phyloP scores from a whole-genome alignment of 352 stramenopile genomes.

The Pythium myriotylum region DNA sequence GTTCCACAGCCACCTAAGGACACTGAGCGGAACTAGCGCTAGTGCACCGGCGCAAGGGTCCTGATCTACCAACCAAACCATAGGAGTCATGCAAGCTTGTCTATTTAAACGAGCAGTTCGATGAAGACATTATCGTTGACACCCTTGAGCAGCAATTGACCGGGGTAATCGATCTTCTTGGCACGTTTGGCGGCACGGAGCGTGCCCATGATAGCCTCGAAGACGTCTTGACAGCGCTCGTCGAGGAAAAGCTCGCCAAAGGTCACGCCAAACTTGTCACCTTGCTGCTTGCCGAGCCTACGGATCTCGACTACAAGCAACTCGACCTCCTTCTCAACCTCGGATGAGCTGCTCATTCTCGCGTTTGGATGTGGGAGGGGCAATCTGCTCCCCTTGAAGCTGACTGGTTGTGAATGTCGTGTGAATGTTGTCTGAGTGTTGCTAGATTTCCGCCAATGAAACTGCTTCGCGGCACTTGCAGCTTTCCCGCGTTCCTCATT shows the following conservation, averaged over 20 bases:
- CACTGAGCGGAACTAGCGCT: constrained; percentile 24
- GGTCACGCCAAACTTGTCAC: constrained; percentile 53
- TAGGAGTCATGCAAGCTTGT: background rate
- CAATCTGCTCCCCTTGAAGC: constrained; percentile 11
- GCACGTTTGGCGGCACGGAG: constrained; percentile 75
- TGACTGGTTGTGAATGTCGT: constrained; percentile 18
- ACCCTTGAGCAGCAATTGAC: constrained; percentile 84
- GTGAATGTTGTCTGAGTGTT: constrained; percentile 13
- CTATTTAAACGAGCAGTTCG: constrained; percentile 45
- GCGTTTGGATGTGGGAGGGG: background rate
- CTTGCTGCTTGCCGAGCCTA: constrained; percentile 54
- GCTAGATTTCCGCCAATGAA: constrained; percentile 31
- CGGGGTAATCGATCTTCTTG: constrained; percentile 80
- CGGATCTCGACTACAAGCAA: constrained; percentile 75
- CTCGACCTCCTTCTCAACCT: constrained; percentile 73
- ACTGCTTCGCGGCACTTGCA: constrained; percentile 32
- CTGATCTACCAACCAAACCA: constrained; percentile 1
- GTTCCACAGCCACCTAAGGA: constrained; percentile 54
- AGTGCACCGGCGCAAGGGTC: background rate
- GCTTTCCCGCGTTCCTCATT: background rate
- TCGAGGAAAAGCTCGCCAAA: constrained; percentile 87
- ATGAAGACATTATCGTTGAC: constrained; percentile 82
- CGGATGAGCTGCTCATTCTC: constrained; percentile 30
- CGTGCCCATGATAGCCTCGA: constrained; percentile 84
- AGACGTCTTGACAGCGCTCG: constrained; percentile 76